Percentiles rank a stretch among this genome's conserved stretches.
Conservation (phyloP, 1,284 basidiomycete genomes). For the Grifola frondosa region DNA sequence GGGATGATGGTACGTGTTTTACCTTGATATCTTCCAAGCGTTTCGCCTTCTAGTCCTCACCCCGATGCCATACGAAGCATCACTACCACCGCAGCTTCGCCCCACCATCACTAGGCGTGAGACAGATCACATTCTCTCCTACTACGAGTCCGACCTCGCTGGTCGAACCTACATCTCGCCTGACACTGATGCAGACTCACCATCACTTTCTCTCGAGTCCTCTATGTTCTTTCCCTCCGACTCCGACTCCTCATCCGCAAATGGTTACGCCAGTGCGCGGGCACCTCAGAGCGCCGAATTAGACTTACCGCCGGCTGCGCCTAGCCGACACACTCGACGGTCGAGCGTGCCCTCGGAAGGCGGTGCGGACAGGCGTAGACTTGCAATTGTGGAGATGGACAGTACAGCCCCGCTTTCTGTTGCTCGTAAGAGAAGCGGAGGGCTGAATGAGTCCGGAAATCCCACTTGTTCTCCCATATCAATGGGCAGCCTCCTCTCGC, state of each 20-base stretch:
- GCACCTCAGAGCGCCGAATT: slow-evolving; percentile 15
- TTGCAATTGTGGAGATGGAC: slow-evolving; percentile 65
- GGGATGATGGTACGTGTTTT: slow-evolving; percentile 9
- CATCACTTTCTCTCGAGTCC: slow-evolving; percentile 5
- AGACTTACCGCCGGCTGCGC: slow-evolving; percentile 15
- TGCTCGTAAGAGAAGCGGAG: slow-evolving; percentile 24
- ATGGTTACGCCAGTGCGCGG: slow-evolving; percentile 14
- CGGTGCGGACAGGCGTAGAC: slow-evolving; percentile 59
- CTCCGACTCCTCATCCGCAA: slow-evolving; percentile 16
- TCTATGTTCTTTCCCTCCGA: slow-evolving; percentile 1
- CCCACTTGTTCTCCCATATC: slow-evolving; percentile 7
- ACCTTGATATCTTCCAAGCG: not conserved
- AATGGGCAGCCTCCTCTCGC: slow-evolving; percentile 34
- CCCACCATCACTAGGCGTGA: slow-evolving; percentile 29
- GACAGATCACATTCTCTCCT: slow-evolving; percentile 34
- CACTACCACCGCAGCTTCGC: slow-evolving; percentile 20
- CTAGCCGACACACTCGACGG: slow-evolving; percentile 35
- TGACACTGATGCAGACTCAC: slow-evolving; percentile 14
- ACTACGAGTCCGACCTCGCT: slow-evolving; percentile 35
- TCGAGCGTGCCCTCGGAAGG: slow-evolving; percentile 56
- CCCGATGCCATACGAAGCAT: slow-evolving; percentile 7
- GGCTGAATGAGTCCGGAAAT: slow-evolving; percentile 6
- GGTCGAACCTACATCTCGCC: slow-evolving; percentile 25
- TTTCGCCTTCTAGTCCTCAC: slow-evolving; percentile 5
- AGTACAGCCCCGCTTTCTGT: slow-evolving; percentile 20